Percentiles rank a stretch among this genome's conserved stretches.
Conservation (phyloP, 768 basidiomycete genomes). For the Pleurotus eryngii region DNA sequence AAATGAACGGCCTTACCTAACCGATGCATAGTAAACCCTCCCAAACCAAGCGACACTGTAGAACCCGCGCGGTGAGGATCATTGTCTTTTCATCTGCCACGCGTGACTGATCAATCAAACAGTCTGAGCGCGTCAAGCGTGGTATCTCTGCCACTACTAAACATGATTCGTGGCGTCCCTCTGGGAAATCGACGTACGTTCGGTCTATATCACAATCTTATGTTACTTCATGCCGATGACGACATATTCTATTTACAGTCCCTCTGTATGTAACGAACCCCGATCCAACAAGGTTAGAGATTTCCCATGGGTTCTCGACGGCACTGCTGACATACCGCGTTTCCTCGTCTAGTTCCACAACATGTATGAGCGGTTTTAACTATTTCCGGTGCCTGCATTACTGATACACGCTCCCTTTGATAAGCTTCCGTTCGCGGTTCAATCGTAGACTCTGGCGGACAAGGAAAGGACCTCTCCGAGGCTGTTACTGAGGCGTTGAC, state of each 20-base stretch:
- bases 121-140: conserved; percentile 46
- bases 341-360: conserved; percentile 6
- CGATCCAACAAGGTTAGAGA: conserved; percentile 37
- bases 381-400: background rate
- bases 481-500: background rate
- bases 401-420: background rate
- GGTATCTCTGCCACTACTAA: conserved; percentile 45
- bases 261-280: conserved; percentile 38
- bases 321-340: background rate
- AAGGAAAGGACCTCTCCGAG: conserved; percentile 4
- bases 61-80: conserved; percentile 5
- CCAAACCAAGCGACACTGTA: background rate
- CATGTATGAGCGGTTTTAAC: background rate
- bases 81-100: conserved; percentile 10
- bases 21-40: conserved; percentile 1
- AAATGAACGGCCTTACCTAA: conserved; percentile 1
- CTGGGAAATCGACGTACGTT: conserved; percentile 41
- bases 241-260: conserved; percentile 21
- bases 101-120: conserved; percentile 9
- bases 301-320: background rate
- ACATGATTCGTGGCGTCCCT: conserved; percentile 44
- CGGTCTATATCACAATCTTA: background rate
- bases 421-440: conserved; percentile 4
- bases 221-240: conserved; percentile 4
- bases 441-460: conserved; percentile 1